These are phyloP conservation scores for Collybiopsis confluens DNA, from an alignment of 768 basidiomycete species.

Conservation along the genomic window DNA sequence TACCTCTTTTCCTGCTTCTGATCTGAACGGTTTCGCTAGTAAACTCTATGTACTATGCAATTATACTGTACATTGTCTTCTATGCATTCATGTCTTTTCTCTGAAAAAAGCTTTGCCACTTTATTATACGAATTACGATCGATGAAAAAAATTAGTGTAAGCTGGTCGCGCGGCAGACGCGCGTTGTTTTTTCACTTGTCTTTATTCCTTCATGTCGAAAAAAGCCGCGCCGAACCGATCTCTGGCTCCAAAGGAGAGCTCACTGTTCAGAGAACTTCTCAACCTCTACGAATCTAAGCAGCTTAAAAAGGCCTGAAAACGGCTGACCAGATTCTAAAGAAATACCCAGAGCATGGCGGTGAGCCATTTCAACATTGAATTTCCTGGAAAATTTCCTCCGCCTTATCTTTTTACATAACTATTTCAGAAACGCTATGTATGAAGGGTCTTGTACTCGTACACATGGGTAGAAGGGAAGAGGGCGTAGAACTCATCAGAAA, in stretches of 20 bases:
- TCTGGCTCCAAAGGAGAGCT: slow-evolving; percentile 78
- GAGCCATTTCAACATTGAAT: slow-evolving; percentile 19
- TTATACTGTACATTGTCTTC: neutral
- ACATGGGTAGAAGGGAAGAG: slow-evolving; percentile 75
- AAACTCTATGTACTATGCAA: neutral
- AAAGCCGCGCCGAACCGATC: slow-evolving; percentile 35
- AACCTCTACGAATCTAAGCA: slow-evolving; percentile 86
- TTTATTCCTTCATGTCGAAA: slow-evolving; percentile 4
- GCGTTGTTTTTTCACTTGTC: neutral
- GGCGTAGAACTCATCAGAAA: slow-evolving; percentile 82
- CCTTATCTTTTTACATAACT: neutral
- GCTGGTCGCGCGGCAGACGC: neutral
- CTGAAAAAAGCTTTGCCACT: neutral
- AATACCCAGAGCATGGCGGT: slow-evolving; percentile 96
- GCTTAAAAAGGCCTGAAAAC: slow-evolving; percentile 88
- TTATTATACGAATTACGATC: too few species aligned
- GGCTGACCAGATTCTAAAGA: slow-evolving; percentile 92
- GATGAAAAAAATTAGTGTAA: too few species aligned
- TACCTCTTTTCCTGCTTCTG: neutral
- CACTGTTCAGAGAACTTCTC: slow-evolving; percentile 83
- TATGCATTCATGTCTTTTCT: slow-evolving; percentile 1
- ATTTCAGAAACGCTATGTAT: slow-evolving; percentile 93
- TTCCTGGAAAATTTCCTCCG: neutral
- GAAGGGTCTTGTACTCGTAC: slow-evolving; percentile 86
- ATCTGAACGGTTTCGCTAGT: neutral